These are phyloP conservation scores for Phyllosticta citribraziliensis DNA, from an alignment of 2,329 filamentous ascomycete genomes.

Conservation along the genomic window DNA sequence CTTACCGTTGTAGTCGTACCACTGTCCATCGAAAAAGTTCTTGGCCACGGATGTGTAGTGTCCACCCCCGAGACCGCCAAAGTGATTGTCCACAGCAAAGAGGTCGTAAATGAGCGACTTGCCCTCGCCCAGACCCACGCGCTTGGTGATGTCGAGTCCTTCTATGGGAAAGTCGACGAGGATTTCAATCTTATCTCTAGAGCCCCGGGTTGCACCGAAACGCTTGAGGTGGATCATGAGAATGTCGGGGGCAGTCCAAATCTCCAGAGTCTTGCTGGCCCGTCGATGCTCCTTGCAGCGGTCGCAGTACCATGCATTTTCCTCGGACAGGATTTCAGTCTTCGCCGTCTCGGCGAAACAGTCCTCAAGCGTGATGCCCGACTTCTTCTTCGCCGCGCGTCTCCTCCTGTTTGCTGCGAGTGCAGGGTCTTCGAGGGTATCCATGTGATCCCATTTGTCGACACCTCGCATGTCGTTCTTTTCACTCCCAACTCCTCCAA, in stretches of 20 bases:
- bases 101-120: conserved; percentile 85
- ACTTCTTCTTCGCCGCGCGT: conserved; percentile 56
- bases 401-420: conserved; percentile 54
- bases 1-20: conserved; percentile 96
- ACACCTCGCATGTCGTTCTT: conserved; percentile 48
- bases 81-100: conserved; percentile 93
- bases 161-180: conserved; percentile 86
- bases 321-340: conserved; percentile 84
- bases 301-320: conserved; percentile 96
- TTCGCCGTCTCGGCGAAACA: conserved; percentile 93
- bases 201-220: conserved; percentile 74
- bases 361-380: conserved; percentile 76
- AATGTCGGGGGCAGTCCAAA: conserved; percentile 95
- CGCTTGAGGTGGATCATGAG: conserved; percentile 91
- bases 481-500: conserved; percentile 37
- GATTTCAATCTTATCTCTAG: conserved; percentile 85
- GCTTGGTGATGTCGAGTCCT: conserved; percentile 68
- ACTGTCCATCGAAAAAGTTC: conserved; percentile 79
- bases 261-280: conserved; percentile 90
- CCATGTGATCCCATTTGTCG: conserved; percentile 48
- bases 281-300: conserved; percentile 88
- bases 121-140: conserved; percentile 70
- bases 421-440: conserved; percentile 46
- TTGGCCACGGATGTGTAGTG: conserved; percentile 94
- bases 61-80: conserved; percentile 82